phyloP scores from a whole-genome alignment of 2,329 filamentous ascomycete genomes.

The Monilinia fructigena region DNA sequence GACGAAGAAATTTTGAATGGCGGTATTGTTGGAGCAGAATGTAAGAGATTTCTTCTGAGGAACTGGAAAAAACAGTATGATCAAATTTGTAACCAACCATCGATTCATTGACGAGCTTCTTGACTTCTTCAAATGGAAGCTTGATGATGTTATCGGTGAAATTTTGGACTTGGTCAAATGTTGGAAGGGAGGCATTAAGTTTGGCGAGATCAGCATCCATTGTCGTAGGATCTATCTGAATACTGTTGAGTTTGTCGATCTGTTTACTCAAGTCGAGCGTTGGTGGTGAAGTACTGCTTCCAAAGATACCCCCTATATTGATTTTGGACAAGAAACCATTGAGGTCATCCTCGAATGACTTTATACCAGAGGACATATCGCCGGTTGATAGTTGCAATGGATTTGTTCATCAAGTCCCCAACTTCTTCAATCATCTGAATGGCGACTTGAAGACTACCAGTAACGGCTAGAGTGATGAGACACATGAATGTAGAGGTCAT shows the following conservation, averaged over 20 bases:
- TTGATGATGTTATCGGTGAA: constrained; percentile 72
- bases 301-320: constrained; percentile 48
- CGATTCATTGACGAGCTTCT: constrained; percentile 66
- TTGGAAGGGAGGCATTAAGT: constrained; percentile 77
- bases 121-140: constrained; percentile 78
- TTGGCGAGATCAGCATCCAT: constrained; percentile 68
- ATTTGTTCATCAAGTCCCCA: constrained; percentile 58
- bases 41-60: constrained; percentile 77
- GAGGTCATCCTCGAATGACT: constrained; percentile 56
- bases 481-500: constrained; percentile 88
- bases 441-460: constrained; percentile 73
- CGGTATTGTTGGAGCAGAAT: constrained; percentile 85
- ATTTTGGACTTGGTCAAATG: constrained; percentile 80
- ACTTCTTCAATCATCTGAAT: constrained; percentile 61
- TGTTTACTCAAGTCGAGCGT: constrained; percentile 64
- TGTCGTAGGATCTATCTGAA: constrained; percentile 65
- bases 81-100: constrained; percentile 77
- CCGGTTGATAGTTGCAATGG: constrained; percentile 47
- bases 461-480: constrained; percentile 78
- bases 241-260: constrained; percentile 64
- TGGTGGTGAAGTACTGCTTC: constrained; percentile 43
- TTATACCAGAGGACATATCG: constrained; percentile 50
- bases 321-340: constrained; percentile 56
- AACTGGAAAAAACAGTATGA: constrained; percentile 75
- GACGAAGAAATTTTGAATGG: constrained; percentile 81